phyloP scores from a whole-genome alignment of 768 basidiomycete species.

The Tylopilus sp. region DNA sequence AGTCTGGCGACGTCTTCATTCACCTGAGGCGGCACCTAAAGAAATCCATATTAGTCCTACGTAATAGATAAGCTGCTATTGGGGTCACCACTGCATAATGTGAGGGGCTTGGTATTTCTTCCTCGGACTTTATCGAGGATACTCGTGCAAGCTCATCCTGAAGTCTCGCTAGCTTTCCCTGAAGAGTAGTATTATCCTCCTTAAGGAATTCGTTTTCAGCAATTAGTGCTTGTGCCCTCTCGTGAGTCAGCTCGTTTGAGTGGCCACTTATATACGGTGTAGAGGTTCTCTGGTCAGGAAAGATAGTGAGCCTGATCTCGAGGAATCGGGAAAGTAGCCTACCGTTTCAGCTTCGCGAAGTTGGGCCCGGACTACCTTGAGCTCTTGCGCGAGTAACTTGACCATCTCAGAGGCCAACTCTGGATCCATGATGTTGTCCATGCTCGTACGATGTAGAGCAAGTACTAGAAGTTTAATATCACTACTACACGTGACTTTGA shows the following conservation, averaged over 20 bases:
- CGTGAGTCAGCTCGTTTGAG: background rate
- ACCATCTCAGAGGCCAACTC: constrained; percentile 26
- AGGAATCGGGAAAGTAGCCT: background rate
- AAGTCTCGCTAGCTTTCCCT: constrained; percentile 11
- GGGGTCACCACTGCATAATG: constrained; percentile 3
- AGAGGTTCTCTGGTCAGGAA: constrained; percentile 13
- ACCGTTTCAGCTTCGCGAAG: constrained; percentile 25
- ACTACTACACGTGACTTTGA: constrained; percentile 11
- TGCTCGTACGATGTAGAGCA: background rate
- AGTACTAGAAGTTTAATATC: background rate
- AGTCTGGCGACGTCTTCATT: constrained; percentile 12
- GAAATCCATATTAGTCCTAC: background rate
- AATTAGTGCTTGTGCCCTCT: constrained; percentile 8
- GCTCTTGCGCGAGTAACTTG: constrained; percentile 24
- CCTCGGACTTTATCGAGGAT: constrained; percentile 20
- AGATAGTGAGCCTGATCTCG: background rate
- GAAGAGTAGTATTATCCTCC: constrained; percentile 19
- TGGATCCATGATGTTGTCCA: constrained; percentile 25
- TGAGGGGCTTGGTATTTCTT: background rate
- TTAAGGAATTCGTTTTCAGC: constrained; percentile 18
- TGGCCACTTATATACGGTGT: background rate
- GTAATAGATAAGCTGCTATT: background rate
- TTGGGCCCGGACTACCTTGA: constrained; percentile 21
- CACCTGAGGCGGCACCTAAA: constrained; percentile 9
- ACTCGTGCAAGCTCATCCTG: constrained; percentile 6